These are phyloP conservation scores for Paramarasmius palmivorus DNA, from an alignment of 1,284 basidiomycete genomes.

Conservation along the genomic window DNA sequence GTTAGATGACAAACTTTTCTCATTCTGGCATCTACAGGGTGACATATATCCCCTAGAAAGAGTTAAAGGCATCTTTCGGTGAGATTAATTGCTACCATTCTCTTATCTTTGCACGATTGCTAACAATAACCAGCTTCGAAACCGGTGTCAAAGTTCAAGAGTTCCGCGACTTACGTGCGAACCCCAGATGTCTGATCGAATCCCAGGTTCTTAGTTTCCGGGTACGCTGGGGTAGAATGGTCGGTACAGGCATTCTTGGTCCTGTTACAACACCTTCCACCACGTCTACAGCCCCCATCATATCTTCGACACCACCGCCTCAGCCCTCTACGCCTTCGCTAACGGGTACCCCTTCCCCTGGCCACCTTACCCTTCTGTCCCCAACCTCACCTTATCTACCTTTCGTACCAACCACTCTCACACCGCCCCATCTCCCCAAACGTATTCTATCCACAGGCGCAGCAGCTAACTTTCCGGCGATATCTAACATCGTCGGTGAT, in stretches of 20 bases:
- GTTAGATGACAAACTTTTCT: conserved; percentile 84
- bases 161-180: conserved; percentile 81
- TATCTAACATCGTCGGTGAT: conserved; percentile 76
- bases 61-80: conserved; percentile 80
- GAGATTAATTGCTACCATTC: background rate
- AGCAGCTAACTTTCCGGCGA: conserved; percentile 80
- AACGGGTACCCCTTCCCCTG: too few species aligned
- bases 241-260: conserved; percentile 57
- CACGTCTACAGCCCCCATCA: conserved; percentile 14
- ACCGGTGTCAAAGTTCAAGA: conserved; percentile 82
- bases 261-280: conserved; percentile 28
- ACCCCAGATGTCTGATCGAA: conserved; percentile 80
- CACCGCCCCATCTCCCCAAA: conserved; percentile 48
- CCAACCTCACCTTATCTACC: conserved; percentile 57
- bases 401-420: conserved; percentile 75
- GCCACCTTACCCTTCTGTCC: conserved; percentile 26
- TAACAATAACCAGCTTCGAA: conserved; percentile 48
- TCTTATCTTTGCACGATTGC: too few species aligned
- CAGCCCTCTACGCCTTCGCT: conserved; percentile 8
- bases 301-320: conserved; percentile 15
- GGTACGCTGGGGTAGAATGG: conserved; percentile 74
- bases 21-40: conserved; percentile 81
- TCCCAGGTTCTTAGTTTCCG: conserved; percentile 77
- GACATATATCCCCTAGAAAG: conserved; percentile 71
- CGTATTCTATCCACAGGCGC: conserved; percentile 71